Evolutionary conservation across 106 monocot genomes (phyloP).

Genomic region (Allium cepa): DNA sequence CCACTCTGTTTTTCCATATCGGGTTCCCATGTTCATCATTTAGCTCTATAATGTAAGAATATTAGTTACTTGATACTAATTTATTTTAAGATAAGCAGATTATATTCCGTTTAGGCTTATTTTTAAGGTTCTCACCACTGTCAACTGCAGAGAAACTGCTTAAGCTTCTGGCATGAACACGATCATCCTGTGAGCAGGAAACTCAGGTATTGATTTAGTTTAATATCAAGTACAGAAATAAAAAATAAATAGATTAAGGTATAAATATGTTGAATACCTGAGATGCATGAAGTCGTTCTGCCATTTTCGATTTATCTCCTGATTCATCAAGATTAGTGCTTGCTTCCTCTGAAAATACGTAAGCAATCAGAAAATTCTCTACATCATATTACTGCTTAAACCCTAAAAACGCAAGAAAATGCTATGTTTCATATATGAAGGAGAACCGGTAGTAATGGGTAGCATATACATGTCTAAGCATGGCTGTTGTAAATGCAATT

Average conservation of each 20-base stretch:
- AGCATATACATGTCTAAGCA: too few species aligned
- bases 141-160: constrained; percentile 68
- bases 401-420: background rate
- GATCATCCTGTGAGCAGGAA: constrained; percentile 36
- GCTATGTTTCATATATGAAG: background rate
- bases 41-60: constrained; percentile 34
- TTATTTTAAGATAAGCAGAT: too few species aligned
- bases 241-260: background rate
- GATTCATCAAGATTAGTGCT: constrained; percentile 9
- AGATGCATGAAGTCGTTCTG: constrained; percentile 19
- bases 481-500: too few species aligned
- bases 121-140: constrained; percentile 38
- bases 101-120: too few species aligned
- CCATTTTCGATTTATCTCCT: constrained; percentile 18
- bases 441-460: too few species aligned
- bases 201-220: background rate
- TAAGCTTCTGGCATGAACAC: constrained; percentile 58
- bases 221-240: background rate
- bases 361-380: background rate
- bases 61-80: too few species aligned
- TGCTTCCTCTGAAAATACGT: constrained; percentile 13
- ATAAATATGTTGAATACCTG: constrained; percentile 18
- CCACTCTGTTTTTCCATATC: constrained; percentile 90
- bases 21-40: constrained; percentile 68
- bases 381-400: background rate